Evolutionary conservation across 2,329 filamentous ascomycete species (phyloP).

Genomic region (Colletotrichum filicis): DNA sequence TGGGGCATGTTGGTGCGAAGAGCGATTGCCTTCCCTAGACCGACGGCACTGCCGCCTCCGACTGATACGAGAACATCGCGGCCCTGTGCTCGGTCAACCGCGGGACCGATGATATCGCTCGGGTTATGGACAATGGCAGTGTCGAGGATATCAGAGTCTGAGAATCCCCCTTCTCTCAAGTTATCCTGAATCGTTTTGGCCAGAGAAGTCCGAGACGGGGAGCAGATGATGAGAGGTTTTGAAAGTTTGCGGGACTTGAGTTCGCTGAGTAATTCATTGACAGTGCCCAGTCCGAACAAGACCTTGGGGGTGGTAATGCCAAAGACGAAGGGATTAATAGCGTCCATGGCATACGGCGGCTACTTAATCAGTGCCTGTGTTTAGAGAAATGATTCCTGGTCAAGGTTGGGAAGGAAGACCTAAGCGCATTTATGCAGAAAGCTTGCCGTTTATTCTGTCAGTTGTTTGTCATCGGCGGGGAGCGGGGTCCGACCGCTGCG

Average conservation of each 20-base stretch:
- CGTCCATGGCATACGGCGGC: constrained; percentile 3
- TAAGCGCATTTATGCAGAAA: not conserved
- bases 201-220: constrained; percentile 49
- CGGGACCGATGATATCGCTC: constrained; percentile 42
- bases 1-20: constrained; percentile 64
- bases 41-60: constrained; percentile 71
- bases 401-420: not conserved
- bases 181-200: constrained; percentile 46
- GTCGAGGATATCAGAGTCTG: constrained; percentile 48
- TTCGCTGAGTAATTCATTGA: constrained; percentile 47
- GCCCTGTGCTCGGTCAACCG: constrained; percentile 42
- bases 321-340: constrained; percentile 20
- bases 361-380: not conserved
- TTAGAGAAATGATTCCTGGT: not conserved
- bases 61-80: constrained; percentile 70
- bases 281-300: constrained; percentile 47
- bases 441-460: not conserved
- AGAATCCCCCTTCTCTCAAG: constrained; percentile 36
- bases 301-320: constrained; percentile 42
- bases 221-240: constrained; percentile 50
- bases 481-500: constrained; percentile 27
- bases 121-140: constrained; percentile 45
- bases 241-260: constrained; percentile 45
- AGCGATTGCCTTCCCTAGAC: constrained; percentile 66
- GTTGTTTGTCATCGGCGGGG: constrained; percentile 30